Conservation (phyloP, 2,329 filamentous ascomycete species). For the Penicillium sp. region DNA sequence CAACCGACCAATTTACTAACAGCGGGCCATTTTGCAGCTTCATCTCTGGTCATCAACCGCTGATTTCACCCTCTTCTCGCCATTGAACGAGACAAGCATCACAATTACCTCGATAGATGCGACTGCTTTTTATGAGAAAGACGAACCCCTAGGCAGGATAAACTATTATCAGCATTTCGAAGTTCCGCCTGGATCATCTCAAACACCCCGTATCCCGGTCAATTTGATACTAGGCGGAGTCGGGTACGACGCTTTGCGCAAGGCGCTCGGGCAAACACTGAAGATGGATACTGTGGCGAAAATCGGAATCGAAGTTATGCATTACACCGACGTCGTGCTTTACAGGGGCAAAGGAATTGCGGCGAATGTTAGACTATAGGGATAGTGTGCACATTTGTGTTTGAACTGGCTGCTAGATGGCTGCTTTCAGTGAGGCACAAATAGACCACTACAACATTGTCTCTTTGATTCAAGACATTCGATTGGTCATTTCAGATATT, state of each 20-base stretch:
- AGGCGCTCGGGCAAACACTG: conserved; percentile 78
- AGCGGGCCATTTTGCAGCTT: conserved; percentile 48
- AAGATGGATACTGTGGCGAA: conserved; percentile 78
- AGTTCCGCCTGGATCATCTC: conserved; percentile 73
- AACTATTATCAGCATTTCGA: conserved; percentile 74
- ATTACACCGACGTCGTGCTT: conserved; percentile 74
- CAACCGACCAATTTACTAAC: neutral
- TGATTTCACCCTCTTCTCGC: conserved; percentile 80
- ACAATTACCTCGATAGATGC: conserved; percentile 81
- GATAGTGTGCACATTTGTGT: neutral
- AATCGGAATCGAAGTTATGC: conserved; percentile 73
- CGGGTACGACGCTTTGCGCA: conserved; percentile 79
- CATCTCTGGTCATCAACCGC: conserved; percentile 87
- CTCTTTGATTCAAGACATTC: neutral
- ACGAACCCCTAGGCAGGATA: conserved; percentile 77
- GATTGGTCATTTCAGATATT: neutral
- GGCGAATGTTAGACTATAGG: conserved; percentile 57
- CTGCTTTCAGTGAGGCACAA: no score
- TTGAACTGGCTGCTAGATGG: neutral
- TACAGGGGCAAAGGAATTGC: conserved; percentile 73
- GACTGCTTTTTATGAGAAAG: conserved; percentile 81
- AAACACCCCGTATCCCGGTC: conserved; percentile 79
- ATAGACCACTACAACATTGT: no score
- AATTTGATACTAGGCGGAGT: conserved; percentile 76
- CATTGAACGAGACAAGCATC: conserved; percentile 72